These are phyloP conservation scores for Aspergillus nomiae DNA, from an alignment of 2,329 filamentous ascomycete species.

Conservation along the genomic window DNA sequence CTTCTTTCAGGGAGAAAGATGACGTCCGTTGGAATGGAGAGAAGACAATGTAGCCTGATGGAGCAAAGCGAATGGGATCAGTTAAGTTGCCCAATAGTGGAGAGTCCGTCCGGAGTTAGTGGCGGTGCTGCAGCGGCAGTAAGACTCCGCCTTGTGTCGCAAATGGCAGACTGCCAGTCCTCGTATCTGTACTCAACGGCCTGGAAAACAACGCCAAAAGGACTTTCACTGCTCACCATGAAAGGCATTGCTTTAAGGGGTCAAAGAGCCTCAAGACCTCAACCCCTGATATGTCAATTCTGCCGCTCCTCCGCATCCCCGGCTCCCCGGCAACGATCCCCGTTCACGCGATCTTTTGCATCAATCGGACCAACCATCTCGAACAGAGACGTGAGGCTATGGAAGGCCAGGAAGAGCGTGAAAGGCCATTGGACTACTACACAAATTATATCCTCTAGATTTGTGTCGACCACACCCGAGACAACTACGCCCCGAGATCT, in stretches of 20 bases:
- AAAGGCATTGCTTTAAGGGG: slow-evolving; percentile 37
- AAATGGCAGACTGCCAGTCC: background rate
- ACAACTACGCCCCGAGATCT: slow-evolving; percentile 11
- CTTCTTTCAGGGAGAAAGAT: slow-evolving; percentile 5
- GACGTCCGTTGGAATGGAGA: slow-evolving; percentile 15
- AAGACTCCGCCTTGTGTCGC: slow-evolving; percentile 32
- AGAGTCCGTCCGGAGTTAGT: slow-evolving; percentile 4
- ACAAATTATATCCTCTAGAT: slow-evolving; percentile 14
- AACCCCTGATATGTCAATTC: slow-evolving; percentile 40
- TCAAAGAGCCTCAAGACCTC: slow-evolving; percentile 25
- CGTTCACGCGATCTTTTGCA: slow-evolving; percentile 24
- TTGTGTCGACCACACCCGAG: slow-evolving; percentile 22
- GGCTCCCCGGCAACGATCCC: slow-evolving; percentile 19
- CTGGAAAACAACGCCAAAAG: background rate
- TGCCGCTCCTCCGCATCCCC: slow-evolving; percentile 37
- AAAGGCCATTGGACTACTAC: slow-evolving; percentile 9
- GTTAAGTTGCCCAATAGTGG: slow-evolving; percentile 8
- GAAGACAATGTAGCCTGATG: slow-evolving; percentile 14
- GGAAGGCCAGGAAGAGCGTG: slow-evolving; percentile 18
- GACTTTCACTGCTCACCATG: slow-evolving; percentile 28
- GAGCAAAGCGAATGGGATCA: slow-evolving; percentile 2
- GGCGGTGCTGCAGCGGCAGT: slow-evolving; percentile 27
- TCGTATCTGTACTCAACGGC: background rate
- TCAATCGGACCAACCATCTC: slow-evolving; percentile 15
- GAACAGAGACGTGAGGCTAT: slow-evolving; percentile 17